Conservation (phyloP, 2,329 filamentous ascomycete species). For the Alternaria sp. region DNA sequence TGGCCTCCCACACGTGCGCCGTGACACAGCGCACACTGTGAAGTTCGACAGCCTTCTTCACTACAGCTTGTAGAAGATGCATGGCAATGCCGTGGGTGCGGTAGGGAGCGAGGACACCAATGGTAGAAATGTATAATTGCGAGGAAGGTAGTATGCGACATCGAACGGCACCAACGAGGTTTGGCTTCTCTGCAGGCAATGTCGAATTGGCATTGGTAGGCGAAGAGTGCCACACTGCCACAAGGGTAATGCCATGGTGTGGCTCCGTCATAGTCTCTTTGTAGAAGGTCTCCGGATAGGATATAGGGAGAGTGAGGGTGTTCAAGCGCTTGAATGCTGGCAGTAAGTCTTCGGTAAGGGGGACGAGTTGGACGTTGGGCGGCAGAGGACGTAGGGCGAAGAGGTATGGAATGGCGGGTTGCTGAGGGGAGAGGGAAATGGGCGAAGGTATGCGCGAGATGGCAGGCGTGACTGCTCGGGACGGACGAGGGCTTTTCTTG, state of each 20-base stretch:
- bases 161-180: constrained; percentile 57
- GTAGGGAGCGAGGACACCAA: constrained; percentile 67
- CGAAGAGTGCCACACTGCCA: constrained; percentile 63
- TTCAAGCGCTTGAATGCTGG: constrained; percentile 66
- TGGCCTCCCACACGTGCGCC: constrained; percentile 71
- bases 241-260: constrained; percentile 63
- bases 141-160: constrained; percentile 54
- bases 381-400: constrained; percentile 49
- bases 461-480: constrained; percentile 26
- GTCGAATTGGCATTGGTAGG: constrained; percentile 7
- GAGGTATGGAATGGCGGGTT: constrained; percentile 21
- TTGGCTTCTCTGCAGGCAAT: constrained; percentile 34
- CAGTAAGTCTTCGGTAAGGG: constrained; percentile 63
- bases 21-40: constrained; percentile 63
- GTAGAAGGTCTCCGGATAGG: constrained; percentile 69
- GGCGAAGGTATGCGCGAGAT: constrained; percentile 30
- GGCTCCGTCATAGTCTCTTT: constrained; percentile 65
- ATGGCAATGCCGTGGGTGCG: constrained; percentile 65
- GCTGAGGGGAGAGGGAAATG: constrained; percentile 14
- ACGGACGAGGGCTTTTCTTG: constrained; percentile 37
- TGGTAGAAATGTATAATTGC: constrained; percentile 68
- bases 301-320: constrained; percentile 66
- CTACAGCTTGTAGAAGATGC: constrained; percentile 58
- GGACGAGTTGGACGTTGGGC: constrained; percentile 62
- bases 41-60: constrained; percentile 57